A percentile compares a stretch with the other conserved stretches of the same genome.
Evolutionary conservation across 164 flowering plant genomes (phyloP).

Genomic region (Santalum album): DNA sequence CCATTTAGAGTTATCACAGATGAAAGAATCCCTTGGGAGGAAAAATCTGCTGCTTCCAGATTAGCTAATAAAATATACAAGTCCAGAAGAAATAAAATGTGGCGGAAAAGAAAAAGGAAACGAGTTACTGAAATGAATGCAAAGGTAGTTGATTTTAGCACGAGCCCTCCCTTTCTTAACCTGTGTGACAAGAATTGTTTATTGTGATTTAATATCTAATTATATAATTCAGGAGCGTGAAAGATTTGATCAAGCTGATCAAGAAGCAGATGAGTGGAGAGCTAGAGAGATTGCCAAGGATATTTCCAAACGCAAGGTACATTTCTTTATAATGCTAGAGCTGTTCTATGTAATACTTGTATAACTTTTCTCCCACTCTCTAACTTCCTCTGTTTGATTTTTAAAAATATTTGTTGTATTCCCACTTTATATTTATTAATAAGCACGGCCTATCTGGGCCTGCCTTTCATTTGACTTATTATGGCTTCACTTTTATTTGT

Average conservation of each 20-base stretch:
- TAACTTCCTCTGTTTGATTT: no score
- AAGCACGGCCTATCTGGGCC: no score
- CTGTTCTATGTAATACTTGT: background rate
- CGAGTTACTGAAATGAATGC: constrained; percentile 47
- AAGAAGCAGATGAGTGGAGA: constrained; percentile 96
- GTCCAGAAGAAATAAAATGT: constrained; percentile 58
- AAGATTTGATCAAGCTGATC: constrained; percentile 61
- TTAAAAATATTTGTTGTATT: no score
- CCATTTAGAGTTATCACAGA: constrained; percentile 57
- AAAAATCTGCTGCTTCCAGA: constrained; percentile 58
- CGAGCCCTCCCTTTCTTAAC: background rate
- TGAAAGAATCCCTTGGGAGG: constrained; percentile 71
- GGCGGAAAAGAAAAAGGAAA: constrained; percentile 82
- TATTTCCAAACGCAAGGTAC: constrained; percentile 76
- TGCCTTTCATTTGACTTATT: no score
- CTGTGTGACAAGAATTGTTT: background rate
- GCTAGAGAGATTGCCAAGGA: constrained; percentile 92
- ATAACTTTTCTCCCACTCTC: no score
- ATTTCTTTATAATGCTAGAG: background rate
- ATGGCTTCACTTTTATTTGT: no score
- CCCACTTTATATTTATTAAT: no score
- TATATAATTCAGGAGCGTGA: constrained; percentile 49
- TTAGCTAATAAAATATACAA: constrained; percentile 51
- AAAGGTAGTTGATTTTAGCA: constrained; percentile 17
- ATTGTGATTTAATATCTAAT: constrained; percentile 1